Evolutionary conservation across 208 protist species (phyloP), one percentile per base, ranked within the genome.

Genomic region (Angomonas ambiguus): DNA sequence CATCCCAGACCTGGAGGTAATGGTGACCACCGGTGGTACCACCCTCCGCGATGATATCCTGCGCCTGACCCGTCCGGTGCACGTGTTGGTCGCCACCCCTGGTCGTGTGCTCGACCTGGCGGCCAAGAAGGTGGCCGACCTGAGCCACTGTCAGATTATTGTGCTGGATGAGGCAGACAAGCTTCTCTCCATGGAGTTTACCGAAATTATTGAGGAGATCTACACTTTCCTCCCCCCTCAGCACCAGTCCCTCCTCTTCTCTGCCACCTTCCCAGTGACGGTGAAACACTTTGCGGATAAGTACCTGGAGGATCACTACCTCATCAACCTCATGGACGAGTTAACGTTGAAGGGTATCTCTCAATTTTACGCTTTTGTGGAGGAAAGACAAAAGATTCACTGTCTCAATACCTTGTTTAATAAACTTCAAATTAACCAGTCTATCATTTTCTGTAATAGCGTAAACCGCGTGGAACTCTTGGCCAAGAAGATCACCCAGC

Each of bases 361-460:
- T 20, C 98, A 99, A 84, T 99, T 98, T 80, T 99, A 99, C 71
- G 98, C 98, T 27, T 99, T 99, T 69, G 96, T 99, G 30, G 96
- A 99, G 75, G 98, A 99, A 77, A 78, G 91, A 27, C 97, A 99
- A 76, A 99, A 99, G 80, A 97, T 99, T 55, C 97, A 99, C 77
- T 99, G 98, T 80, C 93, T 99, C 30, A 99, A 99, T 82, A 99
- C 98, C 38, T 94, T 99, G 24, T 99, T 99, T 78, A 98, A 97
- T 69, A 91, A 97, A 74, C 91, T 99, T 11, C 92, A 99, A 75
- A 99, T 99, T 87, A 99, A 99, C 81, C 98, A 99, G 84, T 98
- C 94, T 18, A 99, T 99, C 72, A 99, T 99, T 71, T 99, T 99
- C 82, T 99, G 98, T 83, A 99, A 99, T 85, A 98, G 92, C 78